These are phyloP conservation scores for Pichia sp. DNA, from an alignment of 1,139 yeast species.

Conservation along the genomic window DNA sequence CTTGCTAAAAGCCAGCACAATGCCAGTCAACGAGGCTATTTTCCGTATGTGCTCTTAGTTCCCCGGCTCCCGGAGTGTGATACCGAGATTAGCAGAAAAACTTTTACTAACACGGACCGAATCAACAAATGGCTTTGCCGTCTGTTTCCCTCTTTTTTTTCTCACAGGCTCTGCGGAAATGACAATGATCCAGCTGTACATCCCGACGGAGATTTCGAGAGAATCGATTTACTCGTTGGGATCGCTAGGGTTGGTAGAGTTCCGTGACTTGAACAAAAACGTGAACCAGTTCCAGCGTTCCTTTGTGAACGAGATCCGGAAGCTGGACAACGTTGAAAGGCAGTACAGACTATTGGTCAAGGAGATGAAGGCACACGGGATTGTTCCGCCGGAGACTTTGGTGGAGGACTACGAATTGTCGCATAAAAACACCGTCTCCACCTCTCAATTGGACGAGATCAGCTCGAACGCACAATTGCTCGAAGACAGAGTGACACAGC, in stretches of 20 bases:
- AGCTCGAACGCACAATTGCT: constrained; percentile 59
- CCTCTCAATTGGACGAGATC: constrained; percentile 72
- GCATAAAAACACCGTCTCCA: constrained; percentile 36
- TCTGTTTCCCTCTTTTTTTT: not conserved
- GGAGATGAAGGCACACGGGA: constrained; percentile 43
- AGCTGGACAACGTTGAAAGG: constrained; percentile 64
- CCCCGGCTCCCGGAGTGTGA: not conserved
- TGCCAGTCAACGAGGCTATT: constrained; percentile 27
- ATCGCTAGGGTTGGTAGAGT: constrained; percentile 58
- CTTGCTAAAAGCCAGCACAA: constrained; percentile 4
- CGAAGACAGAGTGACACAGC: constrained; percentile 54
- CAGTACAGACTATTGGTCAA: constrained; percentile 50
- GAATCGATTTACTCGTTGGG: constrained; percentile 65
- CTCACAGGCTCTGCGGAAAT: constrained; percentile 61
- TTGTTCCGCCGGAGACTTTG: constrained; percentile 43
- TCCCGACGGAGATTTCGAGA: constrained; percentile 66
- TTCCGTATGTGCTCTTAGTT: constrained; percentile 26
- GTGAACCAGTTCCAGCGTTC: constrained; percentile 70
- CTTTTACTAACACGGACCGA: constrained; percentile 1
- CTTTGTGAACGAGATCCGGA: constrained; percentile 64
- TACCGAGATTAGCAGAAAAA: not conserved
- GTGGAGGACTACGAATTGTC: constrained; percentile 36
- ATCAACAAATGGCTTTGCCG: not conserved
- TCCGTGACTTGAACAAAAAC: constrained; percentile 63
- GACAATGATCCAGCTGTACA: constrained; percentile 69